Evolutionary conservation across 331 rosid genomes (phyloP), one percentile per base, ranked within the genome.

Genomic region (Stylosanthes scabra): DNA sequence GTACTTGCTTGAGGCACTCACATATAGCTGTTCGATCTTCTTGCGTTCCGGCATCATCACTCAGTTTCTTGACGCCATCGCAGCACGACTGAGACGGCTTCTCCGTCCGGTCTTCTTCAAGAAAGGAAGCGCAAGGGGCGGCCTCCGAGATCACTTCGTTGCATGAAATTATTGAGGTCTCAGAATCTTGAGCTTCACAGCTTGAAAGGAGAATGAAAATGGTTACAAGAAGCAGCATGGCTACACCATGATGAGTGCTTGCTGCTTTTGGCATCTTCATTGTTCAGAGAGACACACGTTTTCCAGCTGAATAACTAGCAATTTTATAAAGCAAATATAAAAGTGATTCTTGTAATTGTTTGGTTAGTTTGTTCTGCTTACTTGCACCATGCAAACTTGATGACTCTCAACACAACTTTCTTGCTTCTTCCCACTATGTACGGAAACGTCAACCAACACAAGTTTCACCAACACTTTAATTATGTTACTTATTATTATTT

Each of bases 1-100:
- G 10, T 20, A 25, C 78, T 59, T 71, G 7, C 29, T 81, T 81
- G 28, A 76, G 62, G 67, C 85, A 81, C 8, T 63, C 1, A 25
- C 84, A 75, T 28, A 66, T 49, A 40, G 7, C 66, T 6, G 25
- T 0, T n/a, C 60, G 15, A n/a, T 75, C 74, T 41, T 63, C 1
- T 6, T 58, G 54, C 9, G 1, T 47, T 2, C 1, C 60, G 9
- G 52, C 31, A 0, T 13, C 7, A 0, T 12, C 70, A 25, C 7
- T 11, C 7, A 76, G 6, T 31, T 3, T 1, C 75, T 71, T 81
- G 44, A 66, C 10, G 9, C 75, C 85, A 5, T 8, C 7, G 40
- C 85, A 81, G 37, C 82, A 81, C 0, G 3, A 10, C 9, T 31
- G 0, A 14, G 82, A 25, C 2, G 82, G 82, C 3, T 57, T 2